A percentile compares a stretch with the other conserved stretches of the same genome.
Conservation (phyloP, 2,329 filamentous ascomycete genomes). For the Fusarium robinianum region DNA sequence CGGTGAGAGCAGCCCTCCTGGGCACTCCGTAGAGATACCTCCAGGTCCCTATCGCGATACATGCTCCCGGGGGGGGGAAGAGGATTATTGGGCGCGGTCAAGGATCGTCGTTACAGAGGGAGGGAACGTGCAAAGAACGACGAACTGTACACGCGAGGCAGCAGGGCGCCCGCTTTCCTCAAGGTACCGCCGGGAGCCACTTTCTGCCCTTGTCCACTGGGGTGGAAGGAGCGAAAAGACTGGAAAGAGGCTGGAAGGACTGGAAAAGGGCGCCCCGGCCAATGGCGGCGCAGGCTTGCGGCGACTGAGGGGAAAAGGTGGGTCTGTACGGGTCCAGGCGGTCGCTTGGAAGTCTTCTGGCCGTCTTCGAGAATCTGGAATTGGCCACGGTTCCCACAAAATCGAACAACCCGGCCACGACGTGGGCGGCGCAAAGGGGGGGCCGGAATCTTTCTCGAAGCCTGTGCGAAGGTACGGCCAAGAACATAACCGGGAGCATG, state of each 20-base stretch:
- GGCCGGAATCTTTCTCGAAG: conserved; percentile 37
- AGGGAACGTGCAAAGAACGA: conserved; percentile 24
- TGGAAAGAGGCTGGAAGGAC: too few species aligned
- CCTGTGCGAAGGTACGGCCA: not conserved
- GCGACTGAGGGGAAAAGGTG: conserved; percentile 15
- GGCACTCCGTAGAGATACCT: too few species aligned
- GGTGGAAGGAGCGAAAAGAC: too few species aligned
- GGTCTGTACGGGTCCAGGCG: conserved; percentile 23
- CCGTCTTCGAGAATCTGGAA: conserved; percentile 37
- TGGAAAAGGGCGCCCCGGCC: too few species aligned
- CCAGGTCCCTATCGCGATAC: conserved; percentile 21
- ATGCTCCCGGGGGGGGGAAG: conserved; percentile 12
- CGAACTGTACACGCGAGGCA: conserved; percentile 30
- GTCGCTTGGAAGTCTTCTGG: conserved; percentile 35
- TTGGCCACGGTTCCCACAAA: conserved; percentile 27
- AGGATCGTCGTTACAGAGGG: conserved; percentile 26
- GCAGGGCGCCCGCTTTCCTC: conserved; percentile 27
- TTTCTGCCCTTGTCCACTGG: too few species aligned
- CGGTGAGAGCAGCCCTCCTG: too few species aligned
- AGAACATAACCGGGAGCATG: too few species aligned
- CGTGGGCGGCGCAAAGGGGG: conserved; percentile 23
- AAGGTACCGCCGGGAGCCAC: too few species aligned
- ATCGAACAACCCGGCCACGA: conserved; percentile 20
- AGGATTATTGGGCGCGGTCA: conserved; percentile 18
- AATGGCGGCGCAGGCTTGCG: conserved; percentile 14